phyloP scores from a whole-genome alignment of 1,139 yeast species.

The Diutina rugosa region DNA sequence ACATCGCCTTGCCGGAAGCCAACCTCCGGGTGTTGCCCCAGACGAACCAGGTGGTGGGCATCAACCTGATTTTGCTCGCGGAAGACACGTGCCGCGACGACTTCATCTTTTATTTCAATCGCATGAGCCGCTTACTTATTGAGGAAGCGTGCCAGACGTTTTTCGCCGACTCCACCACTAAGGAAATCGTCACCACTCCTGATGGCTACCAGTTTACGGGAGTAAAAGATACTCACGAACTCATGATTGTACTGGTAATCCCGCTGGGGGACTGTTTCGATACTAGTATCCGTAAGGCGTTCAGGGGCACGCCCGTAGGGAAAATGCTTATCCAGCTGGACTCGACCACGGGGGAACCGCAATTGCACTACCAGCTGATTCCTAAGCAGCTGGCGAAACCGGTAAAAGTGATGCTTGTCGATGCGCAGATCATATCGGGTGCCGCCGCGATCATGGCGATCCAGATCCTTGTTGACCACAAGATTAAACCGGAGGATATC shows the following conservation, averaged over 20 bases:
- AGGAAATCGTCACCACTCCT: slow-evolving; percentile 9
- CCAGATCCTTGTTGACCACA: slow-evolving; percentile 76
- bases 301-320: slow-evolving; percentile 72
- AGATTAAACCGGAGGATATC: slow-evolving; percentile 49
- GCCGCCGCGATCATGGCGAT: slow-evolving; percentile 94
- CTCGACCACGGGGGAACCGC: slow-evolving; percentile 85
- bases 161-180: slow-evolving; percentile 10
- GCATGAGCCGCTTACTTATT: slow-evolving; percentile 60
- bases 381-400: slow-evolving; percentile 20
- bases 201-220: slow-evolving; percentile 25
- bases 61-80: slow-evolving; percentile 58
- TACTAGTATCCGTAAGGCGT: slow-evolving; percentile 57
- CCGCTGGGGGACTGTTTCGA: slow-evolving; percentile 92
- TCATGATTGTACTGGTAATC: slow-evolving; percentile 67
- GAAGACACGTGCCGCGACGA: slow-evolving; percentile 49
- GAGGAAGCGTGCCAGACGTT: slow-evolving; percentile 50
- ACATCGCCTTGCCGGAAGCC: slow-evolving; percentile 13
- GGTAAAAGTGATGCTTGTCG: slow-evolving; percentile 38
- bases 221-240: slow-evolving; percentile 26
- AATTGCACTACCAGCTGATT: slow-evolving; percentile 63
- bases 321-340: slow-evolving; percentile 81
- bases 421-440: slow-evolving; percentile 83
- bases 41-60: slow-evolving; percentile 59
- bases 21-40: slow-evolving; percentile 31
- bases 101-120: slow-evolving; percentile 74